Conservation (phyloP, 257 asterid species). For the Osmanthus fragrans region DNA sequence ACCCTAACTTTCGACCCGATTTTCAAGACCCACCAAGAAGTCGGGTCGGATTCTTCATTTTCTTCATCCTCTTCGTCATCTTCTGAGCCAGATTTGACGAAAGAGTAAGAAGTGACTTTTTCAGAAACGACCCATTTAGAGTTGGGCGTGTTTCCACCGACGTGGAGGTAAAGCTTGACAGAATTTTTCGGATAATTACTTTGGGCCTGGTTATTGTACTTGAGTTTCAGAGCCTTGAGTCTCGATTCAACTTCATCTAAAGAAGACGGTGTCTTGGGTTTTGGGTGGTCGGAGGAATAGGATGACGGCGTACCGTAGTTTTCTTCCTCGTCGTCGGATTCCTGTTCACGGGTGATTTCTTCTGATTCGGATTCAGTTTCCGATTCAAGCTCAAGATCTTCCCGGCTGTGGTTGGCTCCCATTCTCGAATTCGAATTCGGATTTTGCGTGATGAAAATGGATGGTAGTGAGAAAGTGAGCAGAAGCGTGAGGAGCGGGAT, state of each 20-base stretch:
- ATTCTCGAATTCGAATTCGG: slow-evolving; percentile 34
- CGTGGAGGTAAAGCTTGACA: slow-evolving; percentile 64
- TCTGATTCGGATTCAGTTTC: slow-evolving; percentile 56
- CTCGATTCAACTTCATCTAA: slow-evolving; percentile 73
- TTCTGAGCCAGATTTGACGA: slow-evolving; percentile 42
- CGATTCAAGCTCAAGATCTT: slow-evolving; percentile 69
- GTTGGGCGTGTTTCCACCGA: slow-evolving; percentile 53
- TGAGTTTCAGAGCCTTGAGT: slow-evolving; percentile 82
- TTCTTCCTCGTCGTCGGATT: slow-evolving; percentile 34
- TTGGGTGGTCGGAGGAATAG: slow-evolving; percentile 31
- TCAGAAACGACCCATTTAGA: slow-evolving; percentile 78
- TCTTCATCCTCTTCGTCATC: slow-evolving; percentile 51
- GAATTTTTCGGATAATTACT: slow-evolving; percentile 41
- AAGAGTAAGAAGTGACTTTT: slow-evolving; percentile 49
- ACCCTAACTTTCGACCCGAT: slow-evolving; percentile 69
- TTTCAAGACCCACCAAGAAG: slow-evolving; percentile 61
- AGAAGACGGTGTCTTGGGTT: slow-evolving; percentile 62
- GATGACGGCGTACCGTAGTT: slow-evolving; percentile 73
- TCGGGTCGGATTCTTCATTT: slow-evolving; percentile 39
- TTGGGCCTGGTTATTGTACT: slow-evolving; percentile 46
- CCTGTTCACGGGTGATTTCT: slow-evolving; percentile 26
- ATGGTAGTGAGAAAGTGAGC: neutral
- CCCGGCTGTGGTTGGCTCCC: slow-evolving; percentile 89
- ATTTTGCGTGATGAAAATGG: slow-evolving; percentile 5
- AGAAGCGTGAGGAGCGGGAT: slow-evolving; percentile 51